phyloP scores from a whole-genome alignment of 1,139 yeast genomes.

The Wickerhamomyces sp. region DNA sequence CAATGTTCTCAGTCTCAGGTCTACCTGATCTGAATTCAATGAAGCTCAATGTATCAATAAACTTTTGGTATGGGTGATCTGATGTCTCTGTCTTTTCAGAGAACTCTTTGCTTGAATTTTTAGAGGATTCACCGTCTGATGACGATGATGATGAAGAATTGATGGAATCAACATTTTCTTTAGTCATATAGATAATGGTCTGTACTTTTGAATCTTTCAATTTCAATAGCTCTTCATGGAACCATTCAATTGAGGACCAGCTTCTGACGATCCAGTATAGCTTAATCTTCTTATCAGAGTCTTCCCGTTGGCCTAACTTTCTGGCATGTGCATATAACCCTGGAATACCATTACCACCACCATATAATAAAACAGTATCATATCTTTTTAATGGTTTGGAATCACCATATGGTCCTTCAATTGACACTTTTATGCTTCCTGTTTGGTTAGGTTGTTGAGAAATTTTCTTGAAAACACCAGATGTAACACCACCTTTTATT shows the following conservation, averaged over 20 bases:
- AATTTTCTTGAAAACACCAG: slow-evolving; percentile 28
- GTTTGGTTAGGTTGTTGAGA: slow-evolving; percentile 16
- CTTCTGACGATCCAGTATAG: slow-evolving; percentile 48
- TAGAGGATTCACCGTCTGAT: background rate
- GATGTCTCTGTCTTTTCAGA: too few relatives aligned
- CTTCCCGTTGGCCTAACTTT: background rate
- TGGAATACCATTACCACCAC: slow-evolving; percentile 75
- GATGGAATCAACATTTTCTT: background rate
- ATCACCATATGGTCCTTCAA: slow-evolving; percentile 62
- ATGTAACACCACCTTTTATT: slow-evolving; percentile 45
- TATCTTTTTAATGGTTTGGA: slow-evolving; percentile 48
- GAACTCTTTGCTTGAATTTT: too few relatives aligned
- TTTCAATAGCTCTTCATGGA: slow-evolving; percentile 36
- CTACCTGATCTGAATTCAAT: slow-evolving; percentile 42
- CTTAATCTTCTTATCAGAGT: slow-evolving; percentile 27
- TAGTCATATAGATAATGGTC: slow-evolving; percentile 35
- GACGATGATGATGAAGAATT: background rate
- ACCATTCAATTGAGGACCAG: slow-evolving; percentile 48
- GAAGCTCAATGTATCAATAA: too few relatives aligned
- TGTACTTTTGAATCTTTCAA: slow-evolving; percentile 32
- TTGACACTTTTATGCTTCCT: slow-evolving; percentile 29
- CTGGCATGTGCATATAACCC: slow-evolving; percentile 34
- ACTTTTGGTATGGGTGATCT: too few relatives aligned
- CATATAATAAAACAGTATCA: slow-evolving; percentile 48
- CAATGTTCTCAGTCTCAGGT: slow-evolving; percentile 36